A percentile compares a stretch with the other conserved stretches of the same genome.
phyloP scores from a whole-genome alignment of 257 asterid genomes.

The Vinca minor region DNA sequence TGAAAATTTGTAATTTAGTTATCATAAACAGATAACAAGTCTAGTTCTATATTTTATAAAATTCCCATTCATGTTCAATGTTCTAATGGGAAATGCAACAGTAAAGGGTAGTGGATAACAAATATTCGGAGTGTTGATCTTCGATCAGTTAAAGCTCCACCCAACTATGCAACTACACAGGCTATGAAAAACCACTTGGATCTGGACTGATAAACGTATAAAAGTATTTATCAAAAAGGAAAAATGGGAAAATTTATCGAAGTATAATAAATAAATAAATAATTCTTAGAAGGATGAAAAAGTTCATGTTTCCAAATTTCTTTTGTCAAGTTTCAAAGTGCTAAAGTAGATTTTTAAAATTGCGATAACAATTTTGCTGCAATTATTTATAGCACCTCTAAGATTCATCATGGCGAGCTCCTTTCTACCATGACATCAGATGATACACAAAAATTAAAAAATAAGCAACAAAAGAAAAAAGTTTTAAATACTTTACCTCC shows the following conservation, averaged over 20 bases:
- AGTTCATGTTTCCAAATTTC: background rate
- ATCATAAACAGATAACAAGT: background rate
- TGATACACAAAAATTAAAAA: background rate
- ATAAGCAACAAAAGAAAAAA: background rate
- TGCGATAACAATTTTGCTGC: background rate
- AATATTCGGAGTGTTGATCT: background rate
- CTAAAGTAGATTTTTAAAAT: background rate
- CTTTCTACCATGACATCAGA: background rate
- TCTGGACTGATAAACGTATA: too few species aligned
- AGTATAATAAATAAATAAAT: too few species aligned
- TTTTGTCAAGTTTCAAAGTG: background rate
- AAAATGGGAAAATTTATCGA: background rate
- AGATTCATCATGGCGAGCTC: background rate
- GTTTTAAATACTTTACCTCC: constrained; percentile 49
- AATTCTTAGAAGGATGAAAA: background rate
- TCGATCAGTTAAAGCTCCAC: background rate
- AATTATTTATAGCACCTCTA: background rate
- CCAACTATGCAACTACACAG: background rate
- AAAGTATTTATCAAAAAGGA: background rate
- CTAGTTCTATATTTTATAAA: background rate
- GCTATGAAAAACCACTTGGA: background rate
- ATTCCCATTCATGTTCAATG: background rate
- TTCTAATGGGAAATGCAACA: background rate
- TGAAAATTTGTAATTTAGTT: background rate
- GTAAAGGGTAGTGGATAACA: background rate